Conservation (phyloP, 1,284 basidiomycete genomes). For the Butyriboletus appendiculatus region DNA sequence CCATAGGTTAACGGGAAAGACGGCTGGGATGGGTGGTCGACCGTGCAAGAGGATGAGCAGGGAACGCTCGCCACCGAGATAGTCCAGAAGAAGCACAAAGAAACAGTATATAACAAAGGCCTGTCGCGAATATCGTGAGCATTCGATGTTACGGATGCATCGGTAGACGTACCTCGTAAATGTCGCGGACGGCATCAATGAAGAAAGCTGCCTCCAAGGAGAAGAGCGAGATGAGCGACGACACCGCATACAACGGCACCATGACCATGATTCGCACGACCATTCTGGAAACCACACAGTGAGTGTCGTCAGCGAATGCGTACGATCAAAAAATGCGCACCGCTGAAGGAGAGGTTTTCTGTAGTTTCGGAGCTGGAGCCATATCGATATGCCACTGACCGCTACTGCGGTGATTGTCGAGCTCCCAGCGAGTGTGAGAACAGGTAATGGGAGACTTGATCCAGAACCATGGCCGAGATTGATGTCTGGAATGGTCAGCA, state of each 20-base stretch:
- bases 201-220: conserved; percentile 95
- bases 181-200: conserved; percentile 92
- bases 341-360: conserved; percentile 81
- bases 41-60: conserved; percentile 91
- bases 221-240: conserved; percentile 92
- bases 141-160: neutral
- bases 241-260: conserved; percentile 92
- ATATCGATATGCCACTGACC: conserved; percentile 83
- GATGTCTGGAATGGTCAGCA: conserved; percentile 23
- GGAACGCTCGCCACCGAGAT: conserved; percentile 92
- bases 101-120: conserved; percentile 98
- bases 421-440: conserved; percentile 65
- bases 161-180: conserved; percentile 80
- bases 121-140: conserved; percentile 40
- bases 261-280: conserved; percentile 97
- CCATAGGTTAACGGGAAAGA: conserved; percentile 84
- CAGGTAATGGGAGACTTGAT: conserved; percentile 49
- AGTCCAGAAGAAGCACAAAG: conserved; percentile 80
- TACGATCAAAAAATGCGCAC: conserved; percentile 39
- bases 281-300: conserved; percentile 55
- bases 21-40: conserved; percentile 81
- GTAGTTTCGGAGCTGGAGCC: conserved; percentile 90
- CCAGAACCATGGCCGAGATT: conserved; percentile 43
- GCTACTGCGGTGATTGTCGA: conserved; percentile 72
- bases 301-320: neutral